Percentiles rank a stretch among this genome's conserved stretches.
Evolutionary conservation across 139 green algal genomes (phyloP).

Genomic region (Bryopsis sp.): DNA sequence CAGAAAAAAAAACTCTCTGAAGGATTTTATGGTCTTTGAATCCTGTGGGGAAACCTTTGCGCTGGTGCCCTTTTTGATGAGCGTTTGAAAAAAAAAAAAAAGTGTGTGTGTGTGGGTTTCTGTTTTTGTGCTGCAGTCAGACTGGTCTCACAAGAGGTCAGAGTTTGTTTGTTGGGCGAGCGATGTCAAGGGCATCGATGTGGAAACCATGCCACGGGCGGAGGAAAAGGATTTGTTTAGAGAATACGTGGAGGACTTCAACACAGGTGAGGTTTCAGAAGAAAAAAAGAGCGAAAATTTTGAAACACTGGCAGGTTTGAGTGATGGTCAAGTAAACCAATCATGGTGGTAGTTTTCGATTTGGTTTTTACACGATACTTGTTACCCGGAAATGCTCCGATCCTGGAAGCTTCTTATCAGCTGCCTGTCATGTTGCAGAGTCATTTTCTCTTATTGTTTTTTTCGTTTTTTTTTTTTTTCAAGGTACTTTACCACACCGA

Average conservation of each 20-base stretch:
- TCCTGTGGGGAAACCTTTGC: too few relatives aligned
- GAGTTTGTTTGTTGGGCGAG: conserved; percentile 78
- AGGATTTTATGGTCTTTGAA: too few relatives aligned
- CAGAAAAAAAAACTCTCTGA: too few relatives aligned
- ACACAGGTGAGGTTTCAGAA: conserved; percentile 34
- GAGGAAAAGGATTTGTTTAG: conserved; percentile 77
- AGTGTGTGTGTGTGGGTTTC: too few relatives aligned
- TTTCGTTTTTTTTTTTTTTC: conserved; percentile 47
- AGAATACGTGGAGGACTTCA: conserved; percentile 68
- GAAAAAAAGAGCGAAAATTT: not conserved
- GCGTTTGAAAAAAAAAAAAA: too few relatives aligned
- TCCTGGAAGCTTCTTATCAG: not conserved
- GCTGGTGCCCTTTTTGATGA: too few relatives aligned
- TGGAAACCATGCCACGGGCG: conserved; percentile 52
- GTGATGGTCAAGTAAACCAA: too few relatives aligned
- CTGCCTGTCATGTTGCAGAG: not conserved
- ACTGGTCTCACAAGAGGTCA: conserved; percentile 43
- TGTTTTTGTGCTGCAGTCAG: conserved; percentile 29
- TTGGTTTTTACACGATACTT: too few relatives aligned
- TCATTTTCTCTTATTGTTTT: too few relatives aligned
- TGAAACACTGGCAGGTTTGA: too few relatives aligned
- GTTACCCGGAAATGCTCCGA: too few relatives aligned
- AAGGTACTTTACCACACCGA: conserved; percentile 59
- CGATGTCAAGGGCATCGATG: conserved; percentile 63
- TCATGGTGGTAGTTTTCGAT: too few relatives aligned